Evolutionary conservation across 2,329 filamentous ascomycete species (phyloP), one percentile per base, ranked within the genome.

Genomic region (Calonectria ilicicola): DNA sequence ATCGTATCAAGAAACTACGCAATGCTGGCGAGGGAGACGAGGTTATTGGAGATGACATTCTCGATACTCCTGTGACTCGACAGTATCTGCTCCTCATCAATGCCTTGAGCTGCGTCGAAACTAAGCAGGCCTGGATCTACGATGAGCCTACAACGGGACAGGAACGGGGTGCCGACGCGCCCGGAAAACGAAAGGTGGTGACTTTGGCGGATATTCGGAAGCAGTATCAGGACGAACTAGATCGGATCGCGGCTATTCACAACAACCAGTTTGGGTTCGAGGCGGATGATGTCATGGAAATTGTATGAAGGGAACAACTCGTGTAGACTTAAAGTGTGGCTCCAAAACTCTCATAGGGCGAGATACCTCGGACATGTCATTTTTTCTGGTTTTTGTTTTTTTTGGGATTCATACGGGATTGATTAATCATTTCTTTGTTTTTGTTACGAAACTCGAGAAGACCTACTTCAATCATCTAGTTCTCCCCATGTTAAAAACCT

Each of bases 71-170:
- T 0, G 88, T 94, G 38, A 92, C 93, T 58, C 91, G 94, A 77
- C 93, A 95, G 80, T 97, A 98, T 79, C 86, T 98, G n/a, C 89
- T 95, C 73, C 90, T 99, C 53, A 98, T 99, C 86, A 99, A 99
- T 82, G 93, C 95, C 1, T 87, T 99, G 73, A 95, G 94, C 76
- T 98, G 95, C 75, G 95, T 98, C 47, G 92, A 94, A 62, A 87
- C 92, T 70, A 91, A 90, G 77, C 91, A 94, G 74, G 94, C 98
- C 80, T 99, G 97, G 90, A 91, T 98, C 82, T 92, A 90, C 62
- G 79, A 83, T 82, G 81, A 84, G 65, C 78, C 82, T 15, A 67
- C 75, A 10, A 67, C 76, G 10, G 76, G 70, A 7, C 69, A 72
- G n/a, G 76, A 76, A 44, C 80, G 79, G 21, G 77, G 77, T 42